Base-by-base conservation (phyloP, 352 stramenopile species). In the Phytophthora boehmeriae region DNA sequence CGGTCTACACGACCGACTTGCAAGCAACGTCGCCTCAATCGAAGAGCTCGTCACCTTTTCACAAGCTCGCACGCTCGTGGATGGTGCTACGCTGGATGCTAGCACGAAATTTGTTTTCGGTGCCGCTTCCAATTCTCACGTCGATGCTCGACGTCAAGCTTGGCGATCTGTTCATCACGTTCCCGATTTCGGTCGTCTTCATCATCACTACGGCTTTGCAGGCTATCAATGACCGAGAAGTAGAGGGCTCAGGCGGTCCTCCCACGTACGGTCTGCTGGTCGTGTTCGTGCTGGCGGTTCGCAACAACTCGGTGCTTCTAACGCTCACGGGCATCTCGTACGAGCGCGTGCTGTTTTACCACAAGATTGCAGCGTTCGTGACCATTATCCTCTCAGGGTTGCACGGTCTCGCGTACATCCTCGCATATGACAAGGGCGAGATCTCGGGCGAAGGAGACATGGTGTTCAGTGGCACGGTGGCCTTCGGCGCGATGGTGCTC, bases 291-390 rank as follows among this genome's bases (percentile, higher is more conserved):
- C 50, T 88, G 0, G 61, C 73, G 0, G 59, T 88, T 4, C 73
- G 78, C 36, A 83, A 85, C 70, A 86, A 88, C 46, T 73, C 69
- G 23, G 54, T 75, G 23, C 63, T 88, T 13, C 53, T 82, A n/a
- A 30, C 44, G 5, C 22, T 74, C 28, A 84, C 73, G 3, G 78
- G 75, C 1, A 63, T 88, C 16, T 71, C 78, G 2, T 88, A 80
- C 49, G 78, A 88, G 38, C 75, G 78, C 4, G 71, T 57, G 44
- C 43, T 88, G 16, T 68, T 82, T 16, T 86, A 86, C 60, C 78
- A 86, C 66, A 83, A 80, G 43, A 32, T 80, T 6, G 69, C 73
- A 0, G 73, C 59, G 2, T 11, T 75, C 11, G 46, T 80, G 2
- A 66, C 71, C 2, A 69, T 82, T 38, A 36, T 82, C 19, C 52